Conservation (phyloP, 208 protist genomes). For the Blechomonas ayalai region DNA sequence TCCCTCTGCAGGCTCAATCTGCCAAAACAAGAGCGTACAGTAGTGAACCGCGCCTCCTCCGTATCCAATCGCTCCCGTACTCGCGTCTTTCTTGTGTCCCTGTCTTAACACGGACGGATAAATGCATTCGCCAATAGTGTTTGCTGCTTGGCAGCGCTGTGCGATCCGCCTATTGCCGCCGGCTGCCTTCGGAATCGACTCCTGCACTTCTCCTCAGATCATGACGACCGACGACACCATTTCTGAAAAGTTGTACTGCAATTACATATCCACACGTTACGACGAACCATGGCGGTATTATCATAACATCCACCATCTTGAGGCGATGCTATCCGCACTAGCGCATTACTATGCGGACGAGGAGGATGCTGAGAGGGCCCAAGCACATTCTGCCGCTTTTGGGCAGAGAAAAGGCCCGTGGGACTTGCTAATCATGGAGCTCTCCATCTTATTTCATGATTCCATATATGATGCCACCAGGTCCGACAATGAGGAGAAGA, state of each 20-base stretch:
- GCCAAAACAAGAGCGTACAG: too few relatives aligned
- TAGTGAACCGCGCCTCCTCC: too few relatives aligned
- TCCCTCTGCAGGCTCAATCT: slow-evolving; percentile 7
- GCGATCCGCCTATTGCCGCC: too few relatives aligned
- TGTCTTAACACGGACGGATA: too few relatives aligned
- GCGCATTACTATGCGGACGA: slow-evolving; percentile 12
- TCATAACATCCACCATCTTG: slow-evolving; percentile 60
- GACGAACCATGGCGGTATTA: slow-evolving; percentile 57
- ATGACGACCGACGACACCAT: not conserved
- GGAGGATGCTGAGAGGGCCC: not conserved
- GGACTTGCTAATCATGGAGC: slow-evolving; percentile 25
- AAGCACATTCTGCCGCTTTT: slow-evolving; percentile 1
- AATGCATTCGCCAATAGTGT: too few relatives aligned
- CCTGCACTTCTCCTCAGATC: not conserved
- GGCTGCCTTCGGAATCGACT: slow-evolving; percentile 2
- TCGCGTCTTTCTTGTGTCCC: too few relatives aligned
- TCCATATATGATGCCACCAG: slow-evolving; percentile 53
- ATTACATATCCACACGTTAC: slow-evolving; percentile 45
- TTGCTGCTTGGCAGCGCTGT: too few relatives aligned
- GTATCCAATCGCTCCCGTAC: too few relatives aligned
- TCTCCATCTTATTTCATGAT: slow-evolving; percentile 80
- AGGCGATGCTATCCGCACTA: slow-evolving; percentile 39
- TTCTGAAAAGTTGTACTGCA: slow-evolving; percentile 7
- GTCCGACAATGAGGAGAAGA: slow-evolving; percentile 65
- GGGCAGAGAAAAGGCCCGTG: slow-evolving; percentile 3